Base-by-base conservation (phyloP, 257 asterid species). In the Solanum sparsipilum region DNA sequence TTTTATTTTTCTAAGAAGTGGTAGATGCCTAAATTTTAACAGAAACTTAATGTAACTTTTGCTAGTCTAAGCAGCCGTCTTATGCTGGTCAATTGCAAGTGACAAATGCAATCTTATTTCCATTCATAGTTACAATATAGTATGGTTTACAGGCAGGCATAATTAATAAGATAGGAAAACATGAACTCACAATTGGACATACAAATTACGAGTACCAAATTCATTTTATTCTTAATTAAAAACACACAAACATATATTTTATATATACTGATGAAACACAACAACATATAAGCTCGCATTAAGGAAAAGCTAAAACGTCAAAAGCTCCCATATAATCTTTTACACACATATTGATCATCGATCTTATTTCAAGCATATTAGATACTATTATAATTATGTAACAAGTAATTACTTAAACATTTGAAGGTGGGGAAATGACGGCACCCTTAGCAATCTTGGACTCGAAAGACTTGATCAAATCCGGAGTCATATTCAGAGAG, bases 401-500 rank as follows among this genome's bases (percentile, higher is more conserved):
- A 46, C 56, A 46, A 46, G 56, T 46, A 46, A 44, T 44, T 46
- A 46, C 20, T 48, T 13, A 73, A 73, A 9, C 16, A 32, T 27
- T 35, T 32, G 79, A 34, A 34, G 81, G 46, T 34, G 84, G 35
- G 76, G 39, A 10, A 83, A 39, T 68, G 10, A 13, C 41, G 4
- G 32, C 25, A 36, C 70, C 60, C 48, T 44, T 52, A 23, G 65
- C 87, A 70, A 25, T 67, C 70, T 86, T 89, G 11, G 83, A 34
- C 85, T 90, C 90, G 87, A 93, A 90, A 46, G 13, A 29, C 3
- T 89, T 9, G 0, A 82, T 84, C 21, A 89, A 86, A 4, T 83
- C 74, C 0, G 90, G 52, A 58, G 89, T 23, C 12, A 90, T 89
- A 25, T 92, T 91, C 9, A 91, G 48, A 3, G 94, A 13, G 5